Evolutionary conservation across 208 protist species (phyloP).

Genomic region (Tetramitus jugosus): DNA sequence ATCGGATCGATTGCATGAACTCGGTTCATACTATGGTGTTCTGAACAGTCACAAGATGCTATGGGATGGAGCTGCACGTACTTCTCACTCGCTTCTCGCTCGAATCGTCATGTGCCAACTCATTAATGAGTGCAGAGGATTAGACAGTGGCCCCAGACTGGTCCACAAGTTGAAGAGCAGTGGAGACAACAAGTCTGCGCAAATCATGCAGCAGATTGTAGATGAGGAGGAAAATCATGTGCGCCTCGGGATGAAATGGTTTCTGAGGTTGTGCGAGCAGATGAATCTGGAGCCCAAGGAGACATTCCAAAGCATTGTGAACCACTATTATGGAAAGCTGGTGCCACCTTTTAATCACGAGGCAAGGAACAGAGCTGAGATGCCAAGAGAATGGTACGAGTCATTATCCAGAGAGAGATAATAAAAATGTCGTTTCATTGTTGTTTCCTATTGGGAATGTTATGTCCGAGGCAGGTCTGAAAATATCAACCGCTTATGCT

Average conservation of each 20-base stretch:
- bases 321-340: neutral
- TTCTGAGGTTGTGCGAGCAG: conserved; percentile 22
- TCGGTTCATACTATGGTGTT: conserved; percentile 34
- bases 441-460: neutral
- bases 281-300: neutral
- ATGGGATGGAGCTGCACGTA: conserved; percentile 36
- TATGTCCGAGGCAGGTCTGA: no score
- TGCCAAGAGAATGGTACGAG: conserved; percentile 34
- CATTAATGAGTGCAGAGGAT: conserved; percentile 44
- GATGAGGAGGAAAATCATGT: conserved; percentile 47
- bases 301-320: neutral
- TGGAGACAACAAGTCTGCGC: conserved; percentile 6
- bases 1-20: conserved; percentile 29
- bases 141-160: conserved; percentile 35
- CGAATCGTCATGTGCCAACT: conserved; percentile 43
- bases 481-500: no score
- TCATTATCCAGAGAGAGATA: conserved; percentile 26
- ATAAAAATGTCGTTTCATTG: neutral
- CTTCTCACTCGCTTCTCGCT: conserved; percentile 31
- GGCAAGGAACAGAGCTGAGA: conserved; percentile 29
- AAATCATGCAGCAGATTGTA: conserved; percentile 30
- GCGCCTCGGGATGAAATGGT: conserved; percentile 32
- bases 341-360: conserved; percentile 45
- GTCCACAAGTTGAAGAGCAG: conserved; percentile 22
- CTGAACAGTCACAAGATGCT: conserved; percentile 38